Evolutionary conservation across 23 red algal genomes (phyloP).

Genomic region (Gracilaria domingensis): DNA sequence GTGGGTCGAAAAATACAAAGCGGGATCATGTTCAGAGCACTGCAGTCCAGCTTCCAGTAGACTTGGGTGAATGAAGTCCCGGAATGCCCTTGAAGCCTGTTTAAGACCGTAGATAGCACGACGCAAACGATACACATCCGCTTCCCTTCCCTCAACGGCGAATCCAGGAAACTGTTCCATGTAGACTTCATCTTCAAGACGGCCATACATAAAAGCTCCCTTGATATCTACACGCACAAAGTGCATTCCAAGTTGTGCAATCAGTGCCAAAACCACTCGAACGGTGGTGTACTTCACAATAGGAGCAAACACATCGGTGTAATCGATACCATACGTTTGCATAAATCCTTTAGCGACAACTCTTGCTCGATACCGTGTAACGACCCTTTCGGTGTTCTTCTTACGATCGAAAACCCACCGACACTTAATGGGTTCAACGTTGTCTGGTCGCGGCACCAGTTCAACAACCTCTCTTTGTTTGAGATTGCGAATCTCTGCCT

Average conservation of each 20-base stretch:
- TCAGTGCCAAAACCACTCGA: background rate
- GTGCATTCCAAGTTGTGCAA: background rate
- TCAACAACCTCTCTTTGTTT: background rate
- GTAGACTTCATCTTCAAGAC: slow-evolving; percentile 27
- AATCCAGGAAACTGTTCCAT: slow-evolving; percentile 33
- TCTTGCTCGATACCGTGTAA: slow-evolving; percentile 45
- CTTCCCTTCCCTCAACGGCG: background rate
- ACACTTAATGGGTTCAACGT: background rate
- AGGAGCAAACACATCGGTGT: slow-evolving; percentile 41
- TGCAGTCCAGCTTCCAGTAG: slow-evolving; percentile 2
- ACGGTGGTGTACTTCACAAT: slow-evolving; percentile 40
- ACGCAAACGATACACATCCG: background rate
- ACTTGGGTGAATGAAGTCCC: background rate
- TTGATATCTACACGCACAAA: slow-evolving; percentile 39
- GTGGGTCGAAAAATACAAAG: background rate
- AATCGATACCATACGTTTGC: slow-evolving; percentile 40
- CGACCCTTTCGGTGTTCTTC: background rate
- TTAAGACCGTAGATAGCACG: slow-evolving; percentile 53
- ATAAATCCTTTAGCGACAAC: slow-evolving; percentile 66
- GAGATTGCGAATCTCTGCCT: background rate
- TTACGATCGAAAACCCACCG: slow-evolving; percentile 43
- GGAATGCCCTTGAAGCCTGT: slow-evolving; percentile 28
- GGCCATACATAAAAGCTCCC: slow-evolving; percentile 27
- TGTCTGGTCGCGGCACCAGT: background rate
- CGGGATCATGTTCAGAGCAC: slow-evolving; percentile 10